Conservation (phyloP, 768 basidiomycete species). For the Agaricus subrufescens region DNA sequence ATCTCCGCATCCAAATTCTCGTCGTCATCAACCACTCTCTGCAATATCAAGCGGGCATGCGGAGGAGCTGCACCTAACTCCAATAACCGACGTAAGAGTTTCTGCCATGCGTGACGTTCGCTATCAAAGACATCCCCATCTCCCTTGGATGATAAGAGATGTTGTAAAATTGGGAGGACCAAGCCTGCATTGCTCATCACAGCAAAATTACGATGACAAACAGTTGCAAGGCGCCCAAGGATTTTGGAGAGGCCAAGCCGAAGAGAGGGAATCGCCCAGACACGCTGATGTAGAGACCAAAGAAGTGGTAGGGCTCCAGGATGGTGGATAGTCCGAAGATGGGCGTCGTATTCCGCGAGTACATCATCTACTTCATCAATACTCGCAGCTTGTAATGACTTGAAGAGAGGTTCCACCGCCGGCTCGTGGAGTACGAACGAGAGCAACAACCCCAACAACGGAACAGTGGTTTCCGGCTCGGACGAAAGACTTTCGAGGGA, state of each 20-base stretch:
- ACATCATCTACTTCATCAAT: slow-evolving; percentile 36
- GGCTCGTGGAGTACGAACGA: slow-evolving; percentile 66
- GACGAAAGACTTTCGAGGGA: slow-evolving; percentile 51
- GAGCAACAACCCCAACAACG: slow-evolving; percentile 40
- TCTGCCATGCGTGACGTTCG: slow-evolving; percentile 55
- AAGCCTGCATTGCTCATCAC: slow-evolving; percentile 58
- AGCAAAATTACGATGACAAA: slow-evolving; percentile 67
- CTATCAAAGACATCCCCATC: slow-evolving; percentile 27
- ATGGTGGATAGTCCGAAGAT: slow-evolving; percentile 46
- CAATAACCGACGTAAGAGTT: slow-evolving; percentile 60
- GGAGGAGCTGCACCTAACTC: slow-evolving; percentile 70
- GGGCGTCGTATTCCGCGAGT: slow-evolving; percentile 30
- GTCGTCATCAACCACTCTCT: slow-evolving; percentile 43
- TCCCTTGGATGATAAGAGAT: slow-evolving; percentile 29
- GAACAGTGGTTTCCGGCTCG: slow-evolving; percentile 23
- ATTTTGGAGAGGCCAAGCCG: slow-evolving; percentile 55
- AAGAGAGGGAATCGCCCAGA: slow-evolving; percentile 20
- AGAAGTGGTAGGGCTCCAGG: slow-evolving; percentile 61
- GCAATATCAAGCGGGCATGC: slow-evolving; percentile 63
- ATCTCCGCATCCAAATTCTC: slow-evolving; percentile 57
- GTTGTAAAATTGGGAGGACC: slow-evolving; percentile 45
- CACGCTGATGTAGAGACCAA: slow-evolving; percentile 34
- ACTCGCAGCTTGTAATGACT: slow-evolving; percentile 29
- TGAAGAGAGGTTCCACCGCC: slow-evolving; percentile 50
- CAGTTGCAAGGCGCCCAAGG: slow-evolving; percentile 55